Percentiles rank a stretch among this genome's conserved stretches.
phyloP scores from a whole-genome alignment of 73 alveolate genomes.

The Urostyla sp. region DNA sequence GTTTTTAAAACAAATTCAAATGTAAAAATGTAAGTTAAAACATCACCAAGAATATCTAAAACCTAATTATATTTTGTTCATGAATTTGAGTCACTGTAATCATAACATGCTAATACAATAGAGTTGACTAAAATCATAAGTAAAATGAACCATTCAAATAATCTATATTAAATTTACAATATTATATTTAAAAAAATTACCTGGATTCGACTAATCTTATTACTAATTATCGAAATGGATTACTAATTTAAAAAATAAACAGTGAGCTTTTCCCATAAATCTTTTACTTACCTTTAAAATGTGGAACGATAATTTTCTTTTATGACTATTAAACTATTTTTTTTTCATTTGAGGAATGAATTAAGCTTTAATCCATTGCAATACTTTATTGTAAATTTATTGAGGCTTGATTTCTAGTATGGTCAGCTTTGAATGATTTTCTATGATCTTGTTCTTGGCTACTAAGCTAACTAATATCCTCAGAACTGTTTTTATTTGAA shows the following conservation, averaged over 20 bases:
- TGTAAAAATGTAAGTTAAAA: conserved; percentile 68
- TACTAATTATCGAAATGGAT: conserved; percentile 16
- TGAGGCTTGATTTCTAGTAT: too few species aligned
- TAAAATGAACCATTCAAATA: conserved; percentile 52
- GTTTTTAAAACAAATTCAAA: conserved; percentile 69
- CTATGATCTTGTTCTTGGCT: too few species aligned
- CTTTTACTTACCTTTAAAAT: not conserved
- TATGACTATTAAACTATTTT: too few species aligned
- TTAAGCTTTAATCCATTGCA: too few species aligned
- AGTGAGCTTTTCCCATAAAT: conserved; percentile 28
- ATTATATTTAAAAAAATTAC: not conserved
- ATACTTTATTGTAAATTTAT: too few species aligned
- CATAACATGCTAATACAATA: conserved; percentile 38
- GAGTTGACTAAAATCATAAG: conserved; percentile 52
- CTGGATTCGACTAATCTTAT: conserved; percentile 47
- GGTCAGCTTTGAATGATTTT: too few species aligned
- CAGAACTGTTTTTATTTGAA: too few species aligned
- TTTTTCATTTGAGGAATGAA: too few species aligned
- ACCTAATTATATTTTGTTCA: conserved; percentile 11
- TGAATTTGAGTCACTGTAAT: conserved; percentile 54
- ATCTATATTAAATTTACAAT: not conserved
- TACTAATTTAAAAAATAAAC: not conserved
- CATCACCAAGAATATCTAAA: conserved; percentile 34
- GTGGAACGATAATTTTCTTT: too few species aligned
- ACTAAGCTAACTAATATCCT: too few species aligned